Evolutionary conservation across 2,329 filamentous ascomycete genomes (phyloP).

Genomic region (Stemphylium beticola): DNA sequence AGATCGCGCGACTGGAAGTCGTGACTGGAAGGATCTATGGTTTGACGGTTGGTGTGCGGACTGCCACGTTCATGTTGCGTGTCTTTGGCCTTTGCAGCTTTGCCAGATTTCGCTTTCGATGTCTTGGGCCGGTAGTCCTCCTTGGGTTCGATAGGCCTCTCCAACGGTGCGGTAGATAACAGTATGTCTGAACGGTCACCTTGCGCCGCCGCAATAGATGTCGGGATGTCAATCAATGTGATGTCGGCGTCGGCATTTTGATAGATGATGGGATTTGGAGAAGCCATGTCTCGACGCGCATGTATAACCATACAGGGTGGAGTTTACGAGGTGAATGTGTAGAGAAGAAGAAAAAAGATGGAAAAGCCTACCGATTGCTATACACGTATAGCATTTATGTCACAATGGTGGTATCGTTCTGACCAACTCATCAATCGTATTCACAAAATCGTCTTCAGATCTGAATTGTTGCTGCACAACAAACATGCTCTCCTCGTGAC

Average conservation of each 20-base stretch:
- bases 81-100: constrained; percentile 32
- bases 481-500: neutral
- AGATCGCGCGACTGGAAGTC: constrained; percentile 10
- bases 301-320: neutral
- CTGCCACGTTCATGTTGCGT: constrained; percentile 35
- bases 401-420: neutral
- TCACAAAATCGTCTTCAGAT: too few relatives aligned
- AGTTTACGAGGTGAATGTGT: neutral
- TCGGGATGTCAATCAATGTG: constrained; percentile 71
- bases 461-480: too few relatives aligned
- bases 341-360: neutral
- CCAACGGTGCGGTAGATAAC: constrained; percentile 55
- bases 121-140: constrained; percentile 61
- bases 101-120: constrained; percentile 52
- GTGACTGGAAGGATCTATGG: neutral
- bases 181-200: constrained; percentile 52
- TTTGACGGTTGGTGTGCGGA: neutral
- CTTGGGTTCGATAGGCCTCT: constrained; percentile 56
- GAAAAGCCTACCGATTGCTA: neutral
- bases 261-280: constrained; percentile 56
- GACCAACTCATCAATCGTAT: neutral
- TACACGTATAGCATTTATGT: neutral
- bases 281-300: neutral
- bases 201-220: constrained; percentile 72
- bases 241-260: constrained; percentile 58